Percentiles rank a stretch among this genome's conserved stretches.
These are phyloP conservation scores for Pichia sp. DNA, from an alignment of 1,139 yeast genomes.

Conservation along the genomic window DNA sequence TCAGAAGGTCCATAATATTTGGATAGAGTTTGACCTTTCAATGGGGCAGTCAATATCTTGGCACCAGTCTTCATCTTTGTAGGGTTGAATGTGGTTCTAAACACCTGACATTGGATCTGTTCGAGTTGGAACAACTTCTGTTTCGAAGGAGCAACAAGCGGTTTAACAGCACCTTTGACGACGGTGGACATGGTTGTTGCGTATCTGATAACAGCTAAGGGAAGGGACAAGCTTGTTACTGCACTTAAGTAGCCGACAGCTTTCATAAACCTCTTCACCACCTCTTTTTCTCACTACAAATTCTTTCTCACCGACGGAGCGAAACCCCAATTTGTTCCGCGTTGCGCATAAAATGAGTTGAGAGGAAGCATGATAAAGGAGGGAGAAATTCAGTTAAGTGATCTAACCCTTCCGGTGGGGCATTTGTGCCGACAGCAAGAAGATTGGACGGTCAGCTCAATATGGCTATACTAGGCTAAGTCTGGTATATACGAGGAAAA, in stretches of 20 bases:
- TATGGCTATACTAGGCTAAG: not conserved
- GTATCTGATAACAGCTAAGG: not conserved
- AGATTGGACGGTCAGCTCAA: not conserved
- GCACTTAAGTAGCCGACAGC: too few species aligned
- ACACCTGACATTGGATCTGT: constrained; percentile 55
- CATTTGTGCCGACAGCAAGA: too few species aligned
- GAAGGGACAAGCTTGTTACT: too few species aligned
- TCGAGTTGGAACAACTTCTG: constrained; percentile 49
- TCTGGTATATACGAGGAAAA: not conserved
- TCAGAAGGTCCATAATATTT: constrained; percentile 75
- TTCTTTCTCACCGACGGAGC: not conserved
- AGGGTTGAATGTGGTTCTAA: constrained; percentile 69
- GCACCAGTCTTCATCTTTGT: constrained; percentile 67
- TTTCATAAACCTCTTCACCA: not conserved
- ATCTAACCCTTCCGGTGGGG: too few species aligned
- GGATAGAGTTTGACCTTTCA: constrained; percentile 70
- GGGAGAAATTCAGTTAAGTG: too few species aligned
- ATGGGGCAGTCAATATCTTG: constrained; percentile 64
- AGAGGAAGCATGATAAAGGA: not conserved
- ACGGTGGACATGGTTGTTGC: constrained; percentile 11
- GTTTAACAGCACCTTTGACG: constrained; percentile 7
- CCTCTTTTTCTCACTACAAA: not conserved
- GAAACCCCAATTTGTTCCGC: not conserved
- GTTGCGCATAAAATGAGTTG: not conserved
- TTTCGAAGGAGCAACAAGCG: constrained; percentile 11